Conservation (phyloP, 305 asterid species). For the Ajuga reptans region DNA sequence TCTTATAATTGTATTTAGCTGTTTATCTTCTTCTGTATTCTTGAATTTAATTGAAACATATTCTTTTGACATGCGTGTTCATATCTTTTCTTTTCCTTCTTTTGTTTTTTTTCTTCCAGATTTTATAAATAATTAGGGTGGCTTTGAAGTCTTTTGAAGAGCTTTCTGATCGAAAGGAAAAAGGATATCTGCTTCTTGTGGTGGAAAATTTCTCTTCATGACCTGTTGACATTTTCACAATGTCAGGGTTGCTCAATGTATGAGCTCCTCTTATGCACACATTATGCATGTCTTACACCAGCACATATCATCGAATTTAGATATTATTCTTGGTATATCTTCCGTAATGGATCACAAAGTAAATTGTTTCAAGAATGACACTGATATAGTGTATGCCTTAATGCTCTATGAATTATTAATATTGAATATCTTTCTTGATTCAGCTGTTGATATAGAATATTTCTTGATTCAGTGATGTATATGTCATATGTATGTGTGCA, state of each 20-base stretch:
- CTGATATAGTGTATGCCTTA: background rate
- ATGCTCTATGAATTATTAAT: background rate
- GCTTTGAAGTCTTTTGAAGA: slow-evolving; percentile 30
- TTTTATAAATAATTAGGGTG: slow-evolving; percentile 32
- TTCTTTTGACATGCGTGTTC: slow-evolving; percentile 22
- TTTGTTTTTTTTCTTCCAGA: slow-evolving; percentile 21
- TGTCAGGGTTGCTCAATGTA: slow-evolving; percentile 97
- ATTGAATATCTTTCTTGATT: background rate
- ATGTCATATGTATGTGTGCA: no score
- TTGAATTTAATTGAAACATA: slow-evolving; percentile 7
- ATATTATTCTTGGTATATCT: slow-evolving; percentile 17
- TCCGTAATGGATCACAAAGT: background rate
- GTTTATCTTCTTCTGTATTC: slow-evolving; percentile 1
- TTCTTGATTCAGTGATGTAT: no score
- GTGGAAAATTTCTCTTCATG: slow-evolving; percentile 53
- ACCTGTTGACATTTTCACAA: slow-evolving; percentile 61
- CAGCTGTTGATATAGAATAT: no score
- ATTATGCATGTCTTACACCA: slow-evolving; percentile 12
- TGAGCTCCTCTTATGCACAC: slow-evolving; percentile 26
- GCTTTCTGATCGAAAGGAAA: slow-evolving; percentile 34
- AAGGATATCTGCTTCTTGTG: slow-evolving; percentile 41
- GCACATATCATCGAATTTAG: slow-evolving; percentile 18
- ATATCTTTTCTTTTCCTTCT: slow-evolving; percentile 12
- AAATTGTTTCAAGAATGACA: background rate
- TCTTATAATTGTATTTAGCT: background rate